These are phyloP conservation scores for Dentiscutata heterogama DNA, from an alignment of 371 early-diverging fungal genomes.

Conservation along the genomic window DNA sequence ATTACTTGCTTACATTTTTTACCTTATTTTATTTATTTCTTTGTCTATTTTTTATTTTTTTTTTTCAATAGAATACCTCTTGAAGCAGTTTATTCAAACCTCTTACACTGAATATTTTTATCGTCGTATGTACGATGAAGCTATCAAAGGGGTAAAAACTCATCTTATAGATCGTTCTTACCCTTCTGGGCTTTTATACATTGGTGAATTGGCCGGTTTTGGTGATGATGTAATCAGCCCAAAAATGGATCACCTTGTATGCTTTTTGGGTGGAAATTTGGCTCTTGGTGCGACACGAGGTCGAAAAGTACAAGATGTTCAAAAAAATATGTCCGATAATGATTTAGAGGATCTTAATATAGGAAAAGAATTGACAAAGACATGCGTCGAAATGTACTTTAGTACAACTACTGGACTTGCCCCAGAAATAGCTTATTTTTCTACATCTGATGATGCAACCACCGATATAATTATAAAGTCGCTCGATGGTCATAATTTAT, in stretches of 20 bases:
- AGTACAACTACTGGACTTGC: constrained; percentile 83
- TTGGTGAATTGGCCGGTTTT: constrained; percentile 72
- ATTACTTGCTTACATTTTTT: neutral
- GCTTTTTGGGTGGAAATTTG: constrained; percentile 90
- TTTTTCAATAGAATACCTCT: constrained; percentile 79
- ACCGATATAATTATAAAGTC: constrained; percentile 74
- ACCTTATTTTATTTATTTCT: neutral
- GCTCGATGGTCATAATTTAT: constrained; percentile 72
- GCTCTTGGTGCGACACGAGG: constrained; percentile 83
- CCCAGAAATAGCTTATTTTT: constrained; percentile 79
- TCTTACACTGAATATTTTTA: constrained; percentile 70
- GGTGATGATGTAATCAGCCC: constrained; percentile 56
- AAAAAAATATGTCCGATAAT: constrained; percentile 6
- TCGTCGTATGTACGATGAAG: constrained; percentile 75
- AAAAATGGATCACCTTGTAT: constrained; percentile 95
- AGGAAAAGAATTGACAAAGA: constrained; percentile 79
- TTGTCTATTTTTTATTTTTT: too few relatives aligned
- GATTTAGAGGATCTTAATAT: constrained; percentile 49
- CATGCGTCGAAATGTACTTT: constrained; percentile 87
- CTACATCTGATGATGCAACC: constrained; percentile 45
- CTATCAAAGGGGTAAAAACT: constrained; percentile 77
- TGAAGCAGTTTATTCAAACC: constrained; percentile 88
- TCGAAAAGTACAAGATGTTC: constrained; percentile 45
- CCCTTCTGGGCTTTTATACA: constrained; percentile 70
- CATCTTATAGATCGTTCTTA: constrained; percentile 72